These are phyloP conservation scores for Xylariaceae sp. DNA, from an alignment of 2,329 filamentous ascomycete genomes.

Conservation along the genomic window DNA sequence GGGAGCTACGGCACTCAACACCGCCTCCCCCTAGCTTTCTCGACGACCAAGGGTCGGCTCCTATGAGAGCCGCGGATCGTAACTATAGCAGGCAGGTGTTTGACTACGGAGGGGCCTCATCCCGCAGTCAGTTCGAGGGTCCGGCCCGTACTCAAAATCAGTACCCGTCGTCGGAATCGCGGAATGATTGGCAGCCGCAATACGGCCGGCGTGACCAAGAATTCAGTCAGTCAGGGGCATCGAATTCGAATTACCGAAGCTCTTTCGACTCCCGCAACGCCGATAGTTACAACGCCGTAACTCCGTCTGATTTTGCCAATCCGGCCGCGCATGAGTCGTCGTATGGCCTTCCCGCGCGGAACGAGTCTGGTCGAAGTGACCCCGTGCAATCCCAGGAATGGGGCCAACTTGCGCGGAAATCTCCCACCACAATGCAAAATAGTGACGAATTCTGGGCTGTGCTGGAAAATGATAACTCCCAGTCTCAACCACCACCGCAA, in stretches of 20 bases:
- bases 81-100: too few relatives aligned
- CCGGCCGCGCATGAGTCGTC: neutral
- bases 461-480: neutral
- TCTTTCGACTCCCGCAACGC: neutral
- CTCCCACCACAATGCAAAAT: neutral
- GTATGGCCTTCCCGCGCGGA: too few relatives aligned
- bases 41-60: too few relatives aligned
- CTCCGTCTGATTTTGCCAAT: neutral
- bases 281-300: too few relatives aligned
- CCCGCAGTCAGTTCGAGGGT: neutral
- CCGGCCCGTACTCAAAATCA: neutral
- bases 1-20: neutral
- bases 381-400: conserved; percentile 11
- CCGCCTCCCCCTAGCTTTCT: neutral
- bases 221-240: neutral
- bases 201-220: neutral
- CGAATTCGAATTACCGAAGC: neutral
- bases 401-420: conserved; percentile 13
- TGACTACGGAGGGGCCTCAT: neutral
- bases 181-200: neutral
- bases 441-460: neutral
- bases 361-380: too few relatives aligned
- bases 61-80: too few relatives aligned
- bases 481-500: neutral
- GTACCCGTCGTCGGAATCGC: neutral